Conservation (phyloP, 2,329 filamentous ascomycete genomes). For the Trichoderma sp. region DNA sequence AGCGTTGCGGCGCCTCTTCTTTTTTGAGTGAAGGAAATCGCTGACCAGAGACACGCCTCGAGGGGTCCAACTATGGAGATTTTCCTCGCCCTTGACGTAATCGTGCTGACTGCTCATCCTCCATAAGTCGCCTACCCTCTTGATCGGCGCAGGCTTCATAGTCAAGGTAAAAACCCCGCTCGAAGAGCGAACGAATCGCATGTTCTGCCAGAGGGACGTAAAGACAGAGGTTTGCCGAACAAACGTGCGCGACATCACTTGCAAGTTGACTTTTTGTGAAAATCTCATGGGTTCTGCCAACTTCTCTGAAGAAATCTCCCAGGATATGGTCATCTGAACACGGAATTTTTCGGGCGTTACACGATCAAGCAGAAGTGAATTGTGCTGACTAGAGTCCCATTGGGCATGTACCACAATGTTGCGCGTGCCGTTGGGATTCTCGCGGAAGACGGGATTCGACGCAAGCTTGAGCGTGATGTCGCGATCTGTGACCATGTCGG, state of each 20-base stretch:
- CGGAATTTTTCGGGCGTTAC: constrained; percentile 90
- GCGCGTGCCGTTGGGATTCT: constrained; percentile 86
- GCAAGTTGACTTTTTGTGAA: constrained; percentile 74
- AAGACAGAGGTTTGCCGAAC: constrained; percentile 86
- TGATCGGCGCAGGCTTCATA: constrained; percentile 85
- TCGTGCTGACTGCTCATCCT: constrained; percentile 92
- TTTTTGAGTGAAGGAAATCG: constrained; percentile 77
- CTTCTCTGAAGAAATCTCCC: constrained; percentile 82
- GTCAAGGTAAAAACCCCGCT: constrained; percentile 84
- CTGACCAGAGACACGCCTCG: constrained; percentile 87
- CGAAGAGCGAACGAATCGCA: constrained; percentile 82
- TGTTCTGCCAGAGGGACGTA: constrained; percentile 80
- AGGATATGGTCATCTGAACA: constrained; percentile 82
- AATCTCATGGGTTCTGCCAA: constrained; percentile 89
- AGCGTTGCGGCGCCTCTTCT: constrained; percentile 70
- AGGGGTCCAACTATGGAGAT: constrained; percentile 80
- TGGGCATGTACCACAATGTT: constrained; percentile 86
- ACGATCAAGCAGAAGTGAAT: constrained; percentile 88
- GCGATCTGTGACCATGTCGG: constrained; percentile 72
- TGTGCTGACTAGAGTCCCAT: constrained; percentile 95
- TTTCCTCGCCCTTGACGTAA: constrained; percentile 95
- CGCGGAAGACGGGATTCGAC: constrained; percentile 74
- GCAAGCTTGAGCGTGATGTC: constrained; percentile 78
- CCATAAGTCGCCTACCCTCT: constrained; percentile 91
- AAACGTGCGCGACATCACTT: constrained; percentile 81